These are phyloP conservation scores for Imleria badia DNA, from an alignment of 768 basidiomycete species.

Conservation along the genomic window DNA sequence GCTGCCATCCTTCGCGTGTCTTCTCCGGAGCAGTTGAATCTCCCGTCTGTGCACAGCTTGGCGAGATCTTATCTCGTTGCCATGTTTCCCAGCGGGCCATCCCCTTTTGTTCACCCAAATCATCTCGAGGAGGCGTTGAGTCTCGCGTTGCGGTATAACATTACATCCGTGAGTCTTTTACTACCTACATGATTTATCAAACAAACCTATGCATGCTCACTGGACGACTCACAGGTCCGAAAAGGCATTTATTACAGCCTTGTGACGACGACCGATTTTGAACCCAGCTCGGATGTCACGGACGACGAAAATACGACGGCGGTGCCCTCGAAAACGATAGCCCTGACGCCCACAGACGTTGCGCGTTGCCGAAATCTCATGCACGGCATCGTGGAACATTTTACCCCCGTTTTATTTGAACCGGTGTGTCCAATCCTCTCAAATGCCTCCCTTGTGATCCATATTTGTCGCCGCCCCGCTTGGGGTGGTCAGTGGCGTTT, in stretches of 20 bases:
- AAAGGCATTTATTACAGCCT: slow-evolving; percentile 66
- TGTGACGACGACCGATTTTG: slow-evolving; percentile 58
- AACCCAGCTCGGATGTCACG: slow-evolving; percentile 34
- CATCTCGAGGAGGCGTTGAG: slow-evolving; percentile 53
- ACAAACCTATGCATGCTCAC: neutral
- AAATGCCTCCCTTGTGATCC: neutral
- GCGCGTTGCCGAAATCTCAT: slow-evolving; percentile 50
- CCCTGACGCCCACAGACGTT: slow-evolving; percentile 34
- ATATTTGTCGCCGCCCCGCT: neutral
- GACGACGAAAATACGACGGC: slow-evolving; percentile 1
- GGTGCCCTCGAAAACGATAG: neutral
- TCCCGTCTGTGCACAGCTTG: slow-evolving; percentile 50
- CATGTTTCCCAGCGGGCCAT: slow-evolving; percentile 51
- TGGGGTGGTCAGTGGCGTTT: neutral
- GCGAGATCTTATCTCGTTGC: slow-evolving; percentile 43
- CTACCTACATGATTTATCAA: too few species aligned
- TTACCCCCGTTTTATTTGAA: slow-evolving; percentile 73
- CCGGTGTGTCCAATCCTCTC: slow-evolving; percentile 35
- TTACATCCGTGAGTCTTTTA: slow-evolving; percentile 46
- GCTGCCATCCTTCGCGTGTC: slow-evolving; percentile 57
- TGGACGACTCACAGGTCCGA: slow-evolving; percentile 42
- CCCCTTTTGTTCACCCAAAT: slow-evolving; percentile 41
- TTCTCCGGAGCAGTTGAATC: slow-evolving; percentile 53
- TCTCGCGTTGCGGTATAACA: slow-evolving; percentile 47
- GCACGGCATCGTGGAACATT: slow-evolving; percentile 57